Conservation (phyloP, 768 basidiomycete genomes). For the Favolaschia claudopus region DNA sequence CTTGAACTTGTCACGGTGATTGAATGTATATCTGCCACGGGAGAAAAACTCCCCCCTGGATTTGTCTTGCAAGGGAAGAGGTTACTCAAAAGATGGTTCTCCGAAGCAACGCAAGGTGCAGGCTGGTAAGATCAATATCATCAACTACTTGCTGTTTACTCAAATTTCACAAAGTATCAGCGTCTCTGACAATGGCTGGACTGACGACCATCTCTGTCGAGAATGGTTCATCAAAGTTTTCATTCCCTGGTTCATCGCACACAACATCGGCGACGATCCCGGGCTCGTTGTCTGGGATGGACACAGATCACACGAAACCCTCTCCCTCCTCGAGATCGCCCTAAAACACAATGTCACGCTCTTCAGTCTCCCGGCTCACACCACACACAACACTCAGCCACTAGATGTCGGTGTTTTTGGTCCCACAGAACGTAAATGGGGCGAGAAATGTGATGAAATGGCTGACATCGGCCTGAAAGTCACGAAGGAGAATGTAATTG, state of each 20-base stretch:
- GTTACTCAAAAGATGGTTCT: neutral
- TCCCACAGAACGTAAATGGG: neutral
- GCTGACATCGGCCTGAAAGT: neutral
- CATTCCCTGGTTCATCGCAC: neutral
- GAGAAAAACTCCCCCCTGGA: neutral
- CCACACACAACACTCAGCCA: neutral
- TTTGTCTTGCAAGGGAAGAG: neutral
- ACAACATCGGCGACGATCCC: neutral
- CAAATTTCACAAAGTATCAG: neutral
- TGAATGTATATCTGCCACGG: neutral
- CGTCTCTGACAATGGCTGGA: neutral
- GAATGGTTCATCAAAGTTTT: neutral
- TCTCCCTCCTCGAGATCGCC: neutral
- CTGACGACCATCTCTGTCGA: neutral
- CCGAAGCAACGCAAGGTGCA: neutral
- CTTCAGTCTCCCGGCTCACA: conserved; percentile 1
- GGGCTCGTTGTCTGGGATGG: neutral
- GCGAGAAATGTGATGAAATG: neutral
- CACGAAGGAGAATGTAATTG: neutral
- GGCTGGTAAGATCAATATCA: neutral
- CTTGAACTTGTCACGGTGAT: neutral
- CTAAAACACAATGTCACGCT: neutral
- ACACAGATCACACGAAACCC: neutral
- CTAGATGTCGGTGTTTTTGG: conserved; percentile 1
- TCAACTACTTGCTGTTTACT: neutral